Percentiles rank a stretch among this genome's conserved stretches.
Evolutionary conservation across 73 alveolate genomes (phyloP).

Genomic region (Blepharisma japonicum): DNA sequence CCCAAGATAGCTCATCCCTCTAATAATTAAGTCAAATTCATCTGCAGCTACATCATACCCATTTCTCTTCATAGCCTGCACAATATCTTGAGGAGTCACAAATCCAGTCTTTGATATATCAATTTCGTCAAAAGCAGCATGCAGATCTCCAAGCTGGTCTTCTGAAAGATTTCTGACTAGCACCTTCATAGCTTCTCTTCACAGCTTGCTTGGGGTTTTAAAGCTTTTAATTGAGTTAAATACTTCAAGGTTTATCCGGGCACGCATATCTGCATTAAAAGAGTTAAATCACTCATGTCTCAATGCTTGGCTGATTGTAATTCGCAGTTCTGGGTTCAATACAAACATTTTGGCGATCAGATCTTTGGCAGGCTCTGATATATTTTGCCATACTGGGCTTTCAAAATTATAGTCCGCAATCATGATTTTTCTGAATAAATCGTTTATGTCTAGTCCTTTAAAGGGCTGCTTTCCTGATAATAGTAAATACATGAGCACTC

Average conservation of each 20-base stretch:
- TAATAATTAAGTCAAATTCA: background rate
- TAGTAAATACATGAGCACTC: constrained; percentile 29
- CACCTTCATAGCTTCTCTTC: constrained; percentile 16
- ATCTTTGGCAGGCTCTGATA: constrained; percentile 35
- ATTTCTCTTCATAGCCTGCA: constrained; percentile 16
- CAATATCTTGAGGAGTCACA: background rate
- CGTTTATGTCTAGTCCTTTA: constrained; percentile 1
- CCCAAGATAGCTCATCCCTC: background rate
- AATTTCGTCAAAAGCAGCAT: background rate
- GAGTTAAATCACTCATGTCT: too few relatives aligned
- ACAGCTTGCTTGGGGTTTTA: constrained; percentile 9
- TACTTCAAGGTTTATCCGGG: constrained; percentile 13
- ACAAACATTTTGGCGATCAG: constrained; percentile 26
- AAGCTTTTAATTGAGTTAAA: background rate
- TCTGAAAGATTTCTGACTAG: background rate
- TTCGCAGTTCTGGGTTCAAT: constrained; percentile 15
- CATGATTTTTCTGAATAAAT: constrained; percentile 16
- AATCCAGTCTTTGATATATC: background rate
- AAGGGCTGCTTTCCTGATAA: background rate
- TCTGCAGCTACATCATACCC: constrained; percentile 27
- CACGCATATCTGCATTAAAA: too few relatives aligned
- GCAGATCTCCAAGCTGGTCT: background rate
- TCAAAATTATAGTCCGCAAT: constrained; percentile 29
- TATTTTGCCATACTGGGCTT: constrained; percentile 21
- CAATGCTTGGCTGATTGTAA: background rate